These are phyloP conservation scores for Wickerhamomyces sp. DNA, from an alignment of 1,139 yeast species.

Conservation along the genomic window DNA sequence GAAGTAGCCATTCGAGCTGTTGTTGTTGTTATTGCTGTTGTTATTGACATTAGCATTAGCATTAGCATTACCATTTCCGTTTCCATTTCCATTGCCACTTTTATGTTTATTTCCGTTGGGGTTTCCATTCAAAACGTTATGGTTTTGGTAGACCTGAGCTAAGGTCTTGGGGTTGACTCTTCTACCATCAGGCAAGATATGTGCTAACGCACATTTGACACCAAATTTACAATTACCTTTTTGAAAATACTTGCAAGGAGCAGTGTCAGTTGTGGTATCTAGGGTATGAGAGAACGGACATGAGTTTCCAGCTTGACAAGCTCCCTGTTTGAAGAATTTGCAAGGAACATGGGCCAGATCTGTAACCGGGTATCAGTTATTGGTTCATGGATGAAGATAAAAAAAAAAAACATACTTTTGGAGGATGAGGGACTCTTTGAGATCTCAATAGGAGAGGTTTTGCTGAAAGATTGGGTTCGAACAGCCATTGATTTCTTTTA, in stretches of 20 bases:
- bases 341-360: conserved; percentile 91
- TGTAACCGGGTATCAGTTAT: conserved; percentile 19
- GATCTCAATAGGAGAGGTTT: conserved; percentile 14
- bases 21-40: neutral
- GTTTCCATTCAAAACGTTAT: conserved; percentile 3
- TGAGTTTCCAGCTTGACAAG: conserved; percentile 88
- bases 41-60: neutral
- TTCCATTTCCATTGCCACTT: neutral
- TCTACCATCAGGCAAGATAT: conserved; percentile 85
- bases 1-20: conserved; percentile 3
- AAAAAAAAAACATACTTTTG: conserved; percentile 17
- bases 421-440: conserved; percentile 22
- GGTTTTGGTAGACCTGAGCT: conserved; percentile 22
- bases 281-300: conserved; percentile 89
- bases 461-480: conserved; percentile 12
- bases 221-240: conserved; percentile 96
- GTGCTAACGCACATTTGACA: conserved; percentile 87
- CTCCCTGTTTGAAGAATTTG: conserved; percentile 85
- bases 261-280: conserved; percentile 53
- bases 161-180: conserved; percentile 54
- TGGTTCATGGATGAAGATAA: neutral
- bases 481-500: conserved; percentile 1
- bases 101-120: neutral
- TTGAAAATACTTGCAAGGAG: conserved; percentile 90
- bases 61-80: neutral